These are phyloP conservation scores for Xylaria sp. DNA, from an alignment of 2,329 filamentous ascomycete genomes.

Conservation along the genomic window DNA sequence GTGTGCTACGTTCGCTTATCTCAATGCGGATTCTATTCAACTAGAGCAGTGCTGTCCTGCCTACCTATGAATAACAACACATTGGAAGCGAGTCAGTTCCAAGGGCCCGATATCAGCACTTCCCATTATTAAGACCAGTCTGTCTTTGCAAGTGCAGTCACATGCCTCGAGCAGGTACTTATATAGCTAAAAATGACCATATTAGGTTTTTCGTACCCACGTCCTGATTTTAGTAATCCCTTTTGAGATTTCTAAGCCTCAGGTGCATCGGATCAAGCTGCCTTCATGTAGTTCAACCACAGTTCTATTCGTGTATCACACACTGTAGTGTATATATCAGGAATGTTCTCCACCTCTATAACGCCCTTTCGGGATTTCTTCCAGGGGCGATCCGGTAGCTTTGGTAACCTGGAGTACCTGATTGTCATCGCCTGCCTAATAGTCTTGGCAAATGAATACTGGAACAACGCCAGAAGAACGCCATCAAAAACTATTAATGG, in stretches of 20 bases:
- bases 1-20: too few relatives aligned
- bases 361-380: conserved; percentile 18
- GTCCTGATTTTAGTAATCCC: too few relatives aligned
- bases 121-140: conserved; percentile 1
- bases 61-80: too few relatives aligned
- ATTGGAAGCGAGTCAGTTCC: too few relatives aligned
- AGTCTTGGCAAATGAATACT: not conserved
- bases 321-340: not conserved
- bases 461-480: not conserved
- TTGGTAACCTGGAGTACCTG: conserved; percentile 20
- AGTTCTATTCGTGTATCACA: too few relatives aligned
- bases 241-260: not conserved
- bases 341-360: conserved; percentile 11
- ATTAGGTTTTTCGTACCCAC: not conserved
- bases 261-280: not conserved
- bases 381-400: conserved; percentile 24
- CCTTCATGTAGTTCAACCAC: not conserved
- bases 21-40: too few relatives aligned
- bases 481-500: conserved; percentile 2
- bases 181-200: not conserved
- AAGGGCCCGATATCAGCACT: not conserved
- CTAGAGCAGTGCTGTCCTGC: too few relatives aligned
- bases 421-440: conserved; percentile 8
- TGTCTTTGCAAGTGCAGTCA: not conserved
- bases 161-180: not conserved